Conservation (phyloP, 2,329 filamentous ascomycete genomes). For the Fusarium solani-melongenae region DNA sequence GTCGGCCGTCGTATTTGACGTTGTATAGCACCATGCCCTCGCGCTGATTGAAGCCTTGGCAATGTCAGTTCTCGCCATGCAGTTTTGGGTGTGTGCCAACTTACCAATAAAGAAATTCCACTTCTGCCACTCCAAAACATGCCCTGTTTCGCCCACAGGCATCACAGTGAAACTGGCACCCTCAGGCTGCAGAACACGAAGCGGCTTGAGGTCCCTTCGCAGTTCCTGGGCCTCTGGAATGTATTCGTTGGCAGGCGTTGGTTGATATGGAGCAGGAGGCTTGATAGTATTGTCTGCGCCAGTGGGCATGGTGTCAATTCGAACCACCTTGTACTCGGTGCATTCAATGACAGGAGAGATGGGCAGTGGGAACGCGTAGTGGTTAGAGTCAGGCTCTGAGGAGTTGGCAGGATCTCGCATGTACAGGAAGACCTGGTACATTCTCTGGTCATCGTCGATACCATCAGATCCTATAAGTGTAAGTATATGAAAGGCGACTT, state of each 20-base stretch:
- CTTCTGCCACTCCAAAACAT: constrained; percentile 69
- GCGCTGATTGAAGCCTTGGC: constrained; percentile 69
- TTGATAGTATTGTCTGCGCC: constrained; percentile 14
- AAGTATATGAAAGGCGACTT: background rate
- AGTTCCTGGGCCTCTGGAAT: constrained; percentile 62
- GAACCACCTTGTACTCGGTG: constrained; percentile 21
- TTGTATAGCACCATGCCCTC: constrained; percentile 79
- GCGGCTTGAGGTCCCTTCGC: constrained; percentile 71
- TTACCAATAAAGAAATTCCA: constrained; percentile 73
- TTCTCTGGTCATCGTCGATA: constrained; percentile 27
- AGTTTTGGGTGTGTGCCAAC: background rate
- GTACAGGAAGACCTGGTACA: constrained; percentile 38
- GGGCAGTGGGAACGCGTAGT: constrained; percentile 32
- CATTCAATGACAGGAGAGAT: constrained; percentile 32
- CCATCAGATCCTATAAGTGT: constrained; percentile 29
- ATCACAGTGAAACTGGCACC: constrained; percentile 72
- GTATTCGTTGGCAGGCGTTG: constrained; percentile 52
- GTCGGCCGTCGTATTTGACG: constrained; percentile 72
- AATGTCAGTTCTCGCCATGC: background rate
- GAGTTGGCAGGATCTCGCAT: constrained; percentile 30
- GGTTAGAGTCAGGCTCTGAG: constrained; percentile 32
- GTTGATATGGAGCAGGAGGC: constrained; percentile 4
- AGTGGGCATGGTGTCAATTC: constrained; percentile 24
- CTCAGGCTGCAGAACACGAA: constrained; percentile 77
- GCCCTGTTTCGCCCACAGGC: constrained; percentile 47